Evolutionary conservation across 129 eudicot species (phyloP), one percentile per base, ranked within the genome.

Genomic region (Sambucus nigra): DNA sequence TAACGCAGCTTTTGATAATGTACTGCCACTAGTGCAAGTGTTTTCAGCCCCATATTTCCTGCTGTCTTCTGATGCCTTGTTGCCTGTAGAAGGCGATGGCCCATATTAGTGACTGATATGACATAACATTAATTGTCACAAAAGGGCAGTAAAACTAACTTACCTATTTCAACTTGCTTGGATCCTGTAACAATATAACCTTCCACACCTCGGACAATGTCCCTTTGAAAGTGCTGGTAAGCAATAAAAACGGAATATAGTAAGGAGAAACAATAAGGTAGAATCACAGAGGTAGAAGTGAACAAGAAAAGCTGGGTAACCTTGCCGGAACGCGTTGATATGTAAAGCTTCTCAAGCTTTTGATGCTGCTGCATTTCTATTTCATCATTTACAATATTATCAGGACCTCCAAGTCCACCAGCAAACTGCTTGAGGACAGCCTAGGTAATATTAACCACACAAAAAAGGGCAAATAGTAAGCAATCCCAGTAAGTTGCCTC

Each of bases 281-380:
- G 19, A 51, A 15, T 28, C 10, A 31, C 16, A 71, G 54, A 23
- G 6, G 41, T 26, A 20, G 18, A 59, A 50, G 38, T 50, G 49
- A 67, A 12, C 31, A 20, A 51, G 7, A 47, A 16, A 29, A 25
- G 40, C 14, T 56, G 64, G 48, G 69, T 25, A 47, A 89, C 97
- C 95, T 89, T 89, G 28, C 83, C 95, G 25, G 88, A 76, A 45
- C 94, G 88, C 38, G 97, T 89, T 29, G 97, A 89, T 64, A 76
- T 76, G 77, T 89, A 81, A 23, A 84, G 83, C 60, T 81, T 84
- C 74, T 89, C 95, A 59, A 89, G 82, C 68, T 84, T 84, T 55
- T 84, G 83, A 61, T 81, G 97, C 63, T 89, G 94, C 22, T 71
- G 85, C 31, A 84, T 28, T 61, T 76, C 93, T n/a, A 64, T 56